These are phyloP conservation scores for Myxozyma nipponensis DNA, from an alignment of 805 yeast species.

Conservation along the genomic window DNA sequence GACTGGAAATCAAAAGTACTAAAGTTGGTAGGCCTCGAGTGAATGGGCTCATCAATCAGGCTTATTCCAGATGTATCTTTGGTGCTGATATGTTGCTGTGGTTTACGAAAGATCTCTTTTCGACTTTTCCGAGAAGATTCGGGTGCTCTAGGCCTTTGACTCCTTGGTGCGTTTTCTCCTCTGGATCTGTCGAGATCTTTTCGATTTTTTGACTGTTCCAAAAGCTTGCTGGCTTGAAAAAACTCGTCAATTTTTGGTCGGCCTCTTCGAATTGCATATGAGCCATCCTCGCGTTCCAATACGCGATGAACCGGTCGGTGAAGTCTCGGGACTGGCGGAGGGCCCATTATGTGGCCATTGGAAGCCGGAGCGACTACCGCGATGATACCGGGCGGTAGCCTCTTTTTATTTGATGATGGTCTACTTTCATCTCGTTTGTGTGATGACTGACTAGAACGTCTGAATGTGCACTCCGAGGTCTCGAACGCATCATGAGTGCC, in stretches of 20 bases:
- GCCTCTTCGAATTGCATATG: conserved; percentile 5
- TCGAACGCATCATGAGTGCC: conserved; percentile 27
- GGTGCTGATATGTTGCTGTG: conserved; percentile 8
- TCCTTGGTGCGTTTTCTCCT: too few species aligned
- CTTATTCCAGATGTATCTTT: not conserved
- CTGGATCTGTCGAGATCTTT: too few species aligned
- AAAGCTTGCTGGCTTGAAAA: not conserved
- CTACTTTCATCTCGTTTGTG: not conserved
- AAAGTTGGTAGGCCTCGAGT: too few species aligned
- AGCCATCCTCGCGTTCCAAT: conserved; percentile 18
- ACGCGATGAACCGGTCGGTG: conserved; percentile 5
- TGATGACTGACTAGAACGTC: not conserved
- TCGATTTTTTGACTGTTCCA: too few species aligned
- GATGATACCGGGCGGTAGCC: conserved; percentile 21
- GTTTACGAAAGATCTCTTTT: conserved; percentile 8
- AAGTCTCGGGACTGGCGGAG: conserved; percentile 3
- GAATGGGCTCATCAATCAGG: not conserved
- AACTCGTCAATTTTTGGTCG: conserved; percentile 1
- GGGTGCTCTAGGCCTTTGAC: too few species aligned
- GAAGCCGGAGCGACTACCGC: conserved; percentile 19
- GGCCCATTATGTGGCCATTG: conserved; percentile 11
- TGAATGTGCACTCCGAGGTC: conserved; percentile 13
- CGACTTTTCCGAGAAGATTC: conserved; percentile 14
- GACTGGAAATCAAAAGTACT: too few species aligned
- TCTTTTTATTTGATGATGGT: not conserved